phyloP scores from a whole-genome alignment of 2,329 filamentous ascomycete genomes.

The Aspergillus caelatus region DNA sequence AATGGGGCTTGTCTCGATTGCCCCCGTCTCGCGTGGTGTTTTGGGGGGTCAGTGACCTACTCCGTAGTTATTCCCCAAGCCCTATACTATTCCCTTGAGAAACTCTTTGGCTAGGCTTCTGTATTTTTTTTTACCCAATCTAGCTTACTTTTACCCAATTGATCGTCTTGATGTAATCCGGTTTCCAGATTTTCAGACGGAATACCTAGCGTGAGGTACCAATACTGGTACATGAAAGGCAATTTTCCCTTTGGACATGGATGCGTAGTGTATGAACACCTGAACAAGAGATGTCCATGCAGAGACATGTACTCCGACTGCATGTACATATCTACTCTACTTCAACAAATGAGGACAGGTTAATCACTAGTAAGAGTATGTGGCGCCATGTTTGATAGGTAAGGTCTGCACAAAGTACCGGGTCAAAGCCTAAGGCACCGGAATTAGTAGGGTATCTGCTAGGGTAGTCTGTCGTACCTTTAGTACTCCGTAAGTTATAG shows the following conservation, averaged over 20 bases:
- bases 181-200: slow-evolving; percentile 3
- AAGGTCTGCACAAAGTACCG: slow-evolving; percentile 2
- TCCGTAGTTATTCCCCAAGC: slow-evolving; percentile 10
- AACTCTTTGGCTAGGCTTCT: slow-evolving; percentile 7
- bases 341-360: background rate
- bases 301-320: background rate
- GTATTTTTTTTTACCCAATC: slow-evolving; percentile 6
- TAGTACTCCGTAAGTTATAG: background rate
- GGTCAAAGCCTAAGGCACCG: background rate
- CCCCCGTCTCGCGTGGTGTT: slow-evolving; percentile 23
- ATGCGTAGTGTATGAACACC: background rate
- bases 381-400: slow-evolving; percentile 15
- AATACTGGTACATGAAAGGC: background rate
- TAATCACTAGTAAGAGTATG: background rate
- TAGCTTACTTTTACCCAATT: slow-evolving; percentile 3
- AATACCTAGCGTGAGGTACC: background rate
- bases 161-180: background rate
- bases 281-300: background rate
- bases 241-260: background rate
- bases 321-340: background rate
- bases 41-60: background rate
- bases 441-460: background rate
- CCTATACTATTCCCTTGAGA: slow-evolving; percentile 3
- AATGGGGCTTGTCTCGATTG: slow-evolving; percentile 23
- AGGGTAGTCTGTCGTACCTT: background rate